Percentiles rank a stretch among this genome's conserved stretches.
These are phyloP conservation scores for Penicillium sp. DNA, from an alignment of 2,329 filamentous ascomycete species.

Conservation along the genomic window DNA sequence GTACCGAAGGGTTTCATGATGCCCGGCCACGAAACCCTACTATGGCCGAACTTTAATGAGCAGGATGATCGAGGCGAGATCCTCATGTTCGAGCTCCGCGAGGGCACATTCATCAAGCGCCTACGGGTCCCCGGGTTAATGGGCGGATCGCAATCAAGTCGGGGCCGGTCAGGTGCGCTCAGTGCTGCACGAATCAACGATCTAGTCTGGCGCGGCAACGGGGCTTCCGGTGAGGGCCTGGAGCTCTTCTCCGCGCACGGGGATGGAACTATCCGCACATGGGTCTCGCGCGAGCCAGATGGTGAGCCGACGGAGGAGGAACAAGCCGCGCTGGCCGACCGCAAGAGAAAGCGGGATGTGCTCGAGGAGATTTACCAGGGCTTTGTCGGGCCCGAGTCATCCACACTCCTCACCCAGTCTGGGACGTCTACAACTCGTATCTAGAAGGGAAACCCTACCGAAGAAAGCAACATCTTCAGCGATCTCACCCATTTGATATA, in stretches of 20 bases:
- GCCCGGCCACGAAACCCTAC: constrained; percentile 62
- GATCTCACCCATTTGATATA: no score
- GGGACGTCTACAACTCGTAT: no score
- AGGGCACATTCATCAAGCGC: constrained; percentile 69
- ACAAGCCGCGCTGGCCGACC: constrained; percentile 50
- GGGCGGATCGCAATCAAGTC: constrained; percentile 34
- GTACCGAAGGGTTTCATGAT: constrained; percentile 60
- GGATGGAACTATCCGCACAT: constrained; percentile 78
- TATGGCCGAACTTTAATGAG: constrained; percentile 75
- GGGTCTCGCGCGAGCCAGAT: constrained; percentile 62
- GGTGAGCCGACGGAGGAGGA: constrained; percentile 45
- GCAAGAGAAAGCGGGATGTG: constrained; percentile 70
- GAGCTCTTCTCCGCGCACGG: constrained; percentile 79
- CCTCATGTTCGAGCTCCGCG: constrained; percentile 72
- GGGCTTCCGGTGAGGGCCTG: constrained; percentile 54
- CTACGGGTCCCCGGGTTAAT: constrained; percentile 62
- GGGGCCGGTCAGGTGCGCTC: constrained; percentile 45
- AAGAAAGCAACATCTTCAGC: background rate
- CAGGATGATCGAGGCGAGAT: constrained; percentile 67
- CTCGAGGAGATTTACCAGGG: constrained; percentile 77
- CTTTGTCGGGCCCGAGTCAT: no score
- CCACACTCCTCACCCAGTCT: no score
- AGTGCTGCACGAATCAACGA: constrained; percentile 66
- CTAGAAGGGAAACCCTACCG: no score
- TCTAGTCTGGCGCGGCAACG: constrained; percentile 70